These are phyloP conservation scores for Musa schizocarpa DNA, from an alignment of 176 grass and related monocot species.

Conservation along the genomic window DNA sequence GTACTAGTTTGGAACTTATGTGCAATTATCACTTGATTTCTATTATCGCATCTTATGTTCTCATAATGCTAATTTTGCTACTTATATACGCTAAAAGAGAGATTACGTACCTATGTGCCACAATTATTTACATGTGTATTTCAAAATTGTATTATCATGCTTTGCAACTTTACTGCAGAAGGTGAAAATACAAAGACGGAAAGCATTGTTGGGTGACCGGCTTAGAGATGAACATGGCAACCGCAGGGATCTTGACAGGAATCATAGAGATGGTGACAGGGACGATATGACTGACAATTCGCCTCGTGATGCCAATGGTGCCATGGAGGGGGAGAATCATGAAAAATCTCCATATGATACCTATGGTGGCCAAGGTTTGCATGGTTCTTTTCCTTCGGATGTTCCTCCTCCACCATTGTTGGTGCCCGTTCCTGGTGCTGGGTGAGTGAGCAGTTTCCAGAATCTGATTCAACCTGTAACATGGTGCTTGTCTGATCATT, in stretches of 20 bases:
- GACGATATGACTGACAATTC: slow-evolving; percentile 53
- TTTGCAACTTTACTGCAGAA: slow-evolving; percentile 26
- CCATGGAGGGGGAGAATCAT: slow-evolving; percentile 22
- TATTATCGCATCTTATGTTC: too few relatives aligned
- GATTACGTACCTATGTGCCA: too few relatives aligned
- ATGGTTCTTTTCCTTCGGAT: slow-evolving; percentile 58
- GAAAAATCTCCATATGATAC: slow-evolving; percentile 81
- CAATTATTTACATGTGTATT: slow-evolving; percentile 2
- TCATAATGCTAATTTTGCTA: too few relatives aligned
- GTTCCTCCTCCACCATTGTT: slow-evolving; percentile 77
- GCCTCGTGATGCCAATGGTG: slow-evolving; percentile 46
- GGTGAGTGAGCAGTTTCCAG: slow-evolving; percentile 30
- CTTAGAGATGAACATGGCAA: slow-evolving; percentile 59
- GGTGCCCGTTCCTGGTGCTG: slow-evolving; percentile 94
- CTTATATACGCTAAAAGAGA: too few relatives aligned
- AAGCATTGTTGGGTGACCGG: slow-evolving; percentile 38
- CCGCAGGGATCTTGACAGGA: slow-evolving; percentile 59
- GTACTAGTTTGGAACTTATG: too few relatives aligned
- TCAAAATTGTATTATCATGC: slow-evolving; percentile 13
- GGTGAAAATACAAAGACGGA: slow-evolving; percentile 51
- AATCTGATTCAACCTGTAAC: slow-evolving; percentile 1
- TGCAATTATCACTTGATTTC: too few relatives aligned
- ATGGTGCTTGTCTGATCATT: not conserved
- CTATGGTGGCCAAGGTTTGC: slow-evolving; percentile 48
- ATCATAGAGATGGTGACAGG: slow-evolving; percentile 61